These are phyloP conservation scores for Annona cherimola DNA, from an alignment of 164 flowering plant genomes.

Conservation along the genomic window DNA sequence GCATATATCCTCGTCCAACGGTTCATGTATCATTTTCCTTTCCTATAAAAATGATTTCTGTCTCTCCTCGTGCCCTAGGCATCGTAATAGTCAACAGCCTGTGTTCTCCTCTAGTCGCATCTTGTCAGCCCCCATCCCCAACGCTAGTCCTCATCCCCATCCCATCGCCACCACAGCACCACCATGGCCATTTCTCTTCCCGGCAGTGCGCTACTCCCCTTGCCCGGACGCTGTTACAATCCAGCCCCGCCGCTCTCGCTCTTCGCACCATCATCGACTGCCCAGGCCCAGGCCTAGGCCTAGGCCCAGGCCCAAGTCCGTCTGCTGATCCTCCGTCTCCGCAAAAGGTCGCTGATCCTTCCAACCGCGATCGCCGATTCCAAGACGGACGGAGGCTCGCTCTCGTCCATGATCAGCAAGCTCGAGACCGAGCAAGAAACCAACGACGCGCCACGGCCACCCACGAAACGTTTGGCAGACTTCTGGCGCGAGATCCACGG, in stretches of 20 bases:
- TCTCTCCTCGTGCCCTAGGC: too few species aligned
- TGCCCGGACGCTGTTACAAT: background rate
- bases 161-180: background rate
- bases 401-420: constrained; percentile 22
- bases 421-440: constrained; percentile 14
- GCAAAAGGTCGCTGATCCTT: background rate
- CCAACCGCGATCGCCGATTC: constrained; percentile 11
- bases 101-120: too few species aligned
- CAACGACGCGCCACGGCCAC: background rate
- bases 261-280: background rate
- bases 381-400: constrained; percentile 14
- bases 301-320: too few species aligned
- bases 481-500: constrained; percentile 68
- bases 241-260: background rate
- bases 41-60: too few species aligned
- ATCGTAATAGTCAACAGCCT: too few species aligned
- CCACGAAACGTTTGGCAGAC: constrained; percentile 18
- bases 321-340: background rate
- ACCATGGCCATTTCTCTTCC: constrained; percentile 9
- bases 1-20: too few species aligned
- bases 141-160: too few species aligned
- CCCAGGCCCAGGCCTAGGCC: constrained; percentile 1
- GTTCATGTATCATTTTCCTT: too few species aligned
- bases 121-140: too few species aligned
- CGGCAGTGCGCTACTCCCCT: background rate